Evolutionary conservation across 1,284 basidiomycete genomes (phyloP).

Genomic region (Tranzscheliella williamsii): DNA sequence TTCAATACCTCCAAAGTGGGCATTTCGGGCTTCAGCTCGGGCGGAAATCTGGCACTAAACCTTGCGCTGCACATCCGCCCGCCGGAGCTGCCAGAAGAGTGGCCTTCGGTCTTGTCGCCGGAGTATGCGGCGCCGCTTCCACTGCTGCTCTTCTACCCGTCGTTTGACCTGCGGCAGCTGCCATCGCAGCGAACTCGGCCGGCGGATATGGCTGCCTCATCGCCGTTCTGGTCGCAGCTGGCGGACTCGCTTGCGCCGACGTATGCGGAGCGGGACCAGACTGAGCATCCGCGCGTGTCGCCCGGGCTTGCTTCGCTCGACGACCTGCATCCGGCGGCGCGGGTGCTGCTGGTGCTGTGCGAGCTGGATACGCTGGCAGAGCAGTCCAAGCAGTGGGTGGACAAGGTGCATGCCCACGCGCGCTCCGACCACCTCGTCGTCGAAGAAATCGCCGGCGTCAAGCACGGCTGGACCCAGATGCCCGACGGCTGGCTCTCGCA

Average conservation of each 20-base stretch:
- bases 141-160: slow-evolving; percentile 45
- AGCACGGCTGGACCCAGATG: slow-evolving; percentile 45
- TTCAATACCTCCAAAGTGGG: slow-evolving; percentile 32
- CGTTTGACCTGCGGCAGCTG: slow-evolving; percentile 41
- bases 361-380: slow-evolving; percentile 41
- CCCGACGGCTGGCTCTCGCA: slow-evolving; percentile 31
- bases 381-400: slow-evolving; percentile 42
- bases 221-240: slow-evolving; percentile 23
- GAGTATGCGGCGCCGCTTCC: slow-evolving; percentile 31
- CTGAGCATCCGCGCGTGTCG: slow-evolving; percentile 35
- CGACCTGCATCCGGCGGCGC: slow-evolving; percentile 28
- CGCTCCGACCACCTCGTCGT: slow-evolving; percentile 26
- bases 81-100: slow-evolving; percentile 21
- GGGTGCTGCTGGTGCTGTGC: slow-evolving; percentile 38
- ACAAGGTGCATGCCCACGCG: slow-evolving; percentile 22
- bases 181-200: slow-evolving; percentile 37
- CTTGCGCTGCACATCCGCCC: slow-evolving; percentile 33
- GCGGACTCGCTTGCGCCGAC: slow-evolving; percentile 36
- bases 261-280: slow-evolving; percentile 29
- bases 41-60: slow-evolving; percentile 53
- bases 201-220: slow-evolving; percentile 19
- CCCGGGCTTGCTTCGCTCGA: slow-evolving; percentile 43
- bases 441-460: slow-evolving; percentile 28
- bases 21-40: slow-evolving; percentile 52
- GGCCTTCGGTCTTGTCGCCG: slow-evolving; percentile 21